Evolutionary conservation across 2,329 filamentous ascomycete species (phyloP).

Genomic region (Alternaria incomplexa): DNA sequence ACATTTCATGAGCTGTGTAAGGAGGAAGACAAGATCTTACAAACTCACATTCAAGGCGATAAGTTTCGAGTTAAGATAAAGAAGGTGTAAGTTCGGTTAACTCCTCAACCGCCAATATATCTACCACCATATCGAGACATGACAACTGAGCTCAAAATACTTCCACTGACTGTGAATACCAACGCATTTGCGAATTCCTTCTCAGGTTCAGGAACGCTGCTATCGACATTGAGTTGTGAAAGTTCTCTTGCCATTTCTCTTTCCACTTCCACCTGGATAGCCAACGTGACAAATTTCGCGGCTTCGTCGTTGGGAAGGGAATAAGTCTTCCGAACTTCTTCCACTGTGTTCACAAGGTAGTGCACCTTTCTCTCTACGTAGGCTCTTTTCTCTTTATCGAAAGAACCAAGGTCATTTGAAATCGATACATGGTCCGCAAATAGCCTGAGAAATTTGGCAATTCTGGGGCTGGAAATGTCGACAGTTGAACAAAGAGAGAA

Average conservation of each 20-base stretch:
- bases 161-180: neutral
- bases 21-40: no score
- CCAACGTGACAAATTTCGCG: neutral
- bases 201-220: neutral
- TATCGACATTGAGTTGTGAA: neutral
- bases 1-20: no score
- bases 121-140: neutral
- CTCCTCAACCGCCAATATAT: neutral
- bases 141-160: neutral
- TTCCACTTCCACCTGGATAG: neutral
- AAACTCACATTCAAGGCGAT: no score
- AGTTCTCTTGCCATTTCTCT: neutral
- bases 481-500: neutral
- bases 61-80: no score
- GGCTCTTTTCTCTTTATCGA: neutral
- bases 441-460: neutral
- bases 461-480: neutral
- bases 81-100: neutral
- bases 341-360: neutral
- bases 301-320: neutral
- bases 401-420: neutral
- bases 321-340: neutral
- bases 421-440: neutral
- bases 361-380: neutral
- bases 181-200: neutral